A percentile compares a stretch with the other conserved stretches of the same genome.
phyloP scores from a whole-genome alignment of 768 basidiomycete species.

The Cubamyces lactineus region DNA sequence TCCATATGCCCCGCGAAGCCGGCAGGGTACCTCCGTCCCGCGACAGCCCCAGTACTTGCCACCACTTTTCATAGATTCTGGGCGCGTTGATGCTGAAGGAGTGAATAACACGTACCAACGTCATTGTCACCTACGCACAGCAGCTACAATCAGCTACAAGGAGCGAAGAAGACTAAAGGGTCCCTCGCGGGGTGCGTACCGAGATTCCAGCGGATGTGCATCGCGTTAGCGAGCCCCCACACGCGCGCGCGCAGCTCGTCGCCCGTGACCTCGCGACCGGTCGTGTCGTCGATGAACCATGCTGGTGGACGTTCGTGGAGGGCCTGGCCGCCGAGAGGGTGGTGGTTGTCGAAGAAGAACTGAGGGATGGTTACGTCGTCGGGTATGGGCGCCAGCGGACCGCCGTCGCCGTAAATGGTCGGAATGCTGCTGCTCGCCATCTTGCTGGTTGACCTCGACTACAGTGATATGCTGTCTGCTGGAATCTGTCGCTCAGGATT shows the following conservation, averaged over 20 bases:
- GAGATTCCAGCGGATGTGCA: conserved; percentile 47
- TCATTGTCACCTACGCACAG: conserved; percentile 46
- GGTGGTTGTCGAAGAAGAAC: conserved; percentile 52
- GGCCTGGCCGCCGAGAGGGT: conserved; percentile 41
- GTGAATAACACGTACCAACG: conserved; percentile 45
- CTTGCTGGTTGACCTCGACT: background rate
- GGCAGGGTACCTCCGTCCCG: no score
- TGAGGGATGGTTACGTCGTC: conserved; percentile 56
- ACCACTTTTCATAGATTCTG: no score
- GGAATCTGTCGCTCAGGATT: no score
- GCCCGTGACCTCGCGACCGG: conserved; percentile 44
- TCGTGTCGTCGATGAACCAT: conserved; percentile 55
- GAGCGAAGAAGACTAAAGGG: background rate
- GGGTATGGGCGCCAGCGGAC: conserved; percentile 44
- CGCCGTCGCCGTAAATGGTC: conserved; percentile 18
- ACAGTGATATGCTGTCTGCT: no score
- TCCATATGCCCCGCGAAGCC: no score
- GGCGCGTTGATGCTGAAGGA: no score
- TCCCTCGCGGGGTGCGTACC: conserved; percentile 37
- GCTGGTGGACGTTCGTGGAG: conserved; percentile 32
- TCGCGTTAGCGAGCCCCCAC: conserved; percentile 50
- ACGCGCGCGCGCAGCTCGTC: conserved; percentile 53
- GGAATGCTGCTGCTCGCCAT: conserved; percentile 12
- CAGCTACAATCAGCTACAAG: background rate
- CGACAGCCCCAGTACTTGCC: no score